Conservation (phyloP, 495 filamentous ascomycete genomes). For the Pyrenula massariospora region DNA sequence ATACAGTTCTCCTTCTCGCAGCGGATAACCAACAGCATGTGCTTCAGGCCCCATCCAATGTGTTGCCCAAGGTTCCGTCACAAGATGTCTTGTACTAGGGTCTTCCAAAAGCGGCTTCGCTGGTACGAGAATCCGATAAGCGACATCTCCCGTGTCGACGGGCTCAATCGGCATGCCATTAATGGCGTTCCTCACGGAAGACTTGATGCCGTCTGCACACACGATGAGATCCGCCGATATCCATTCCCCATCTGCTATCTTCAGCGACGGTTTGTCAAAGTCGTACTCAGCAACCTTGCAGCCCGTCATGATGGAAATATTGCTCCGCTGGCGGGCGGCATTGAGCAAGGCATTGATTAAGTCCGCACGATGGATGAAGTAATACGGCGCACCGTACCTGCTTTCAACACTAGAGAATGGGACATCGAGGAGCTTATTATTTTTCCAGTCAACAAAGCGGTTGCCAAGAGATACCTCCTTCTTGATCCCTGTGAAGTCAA, state of each 20-base stretch:
- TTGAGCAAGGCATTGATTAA: not conserved
- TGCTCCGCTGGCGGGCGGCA: not conserved
- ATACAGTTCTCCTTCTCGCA: conserved; percentile 36
- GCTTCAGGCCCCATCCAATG: conserved; percentile 33
- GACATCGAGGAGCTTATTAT: not conserved
- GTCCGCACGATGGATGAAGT: not conserved
- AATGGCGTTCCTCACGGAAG: conserved; percentile 29
- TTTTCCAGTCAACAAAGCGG: not conserved
- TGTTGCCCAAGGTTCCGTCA: conserved; percentile 12
- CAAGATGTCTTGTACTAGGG: conserved; percentile 21
- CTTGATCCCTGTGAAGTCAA: not conserved
- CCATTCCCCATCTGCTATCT: conserved; percentile 16
- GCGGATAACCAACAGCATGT: conserved; percentile 47
- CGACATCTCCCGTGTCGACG: conserved; percentile 45
- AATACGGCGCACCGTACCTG: not conserved
- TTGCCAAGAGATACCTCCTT: not conserved
- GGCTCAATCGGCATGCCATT: conserved; percentile 29
- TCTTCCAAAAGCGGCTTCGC: conserved; percentile 35
- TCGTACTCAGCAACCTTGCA: conserved; percentile 10
- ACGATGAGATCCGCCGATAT: conserved; percentile 39
- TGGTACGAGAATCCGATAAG: conserved; percentile 46
- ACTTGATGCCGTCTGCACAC: conserved; percentile 46
- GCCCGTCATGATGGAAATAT: not conserved
- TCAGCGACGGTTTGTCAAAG: conserved; percentile 24
- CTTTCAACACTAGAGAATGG: not conserved